Conservation (phyloP, 495 filamentous ascomycete genomes). For the Podospora conica region DNA sequence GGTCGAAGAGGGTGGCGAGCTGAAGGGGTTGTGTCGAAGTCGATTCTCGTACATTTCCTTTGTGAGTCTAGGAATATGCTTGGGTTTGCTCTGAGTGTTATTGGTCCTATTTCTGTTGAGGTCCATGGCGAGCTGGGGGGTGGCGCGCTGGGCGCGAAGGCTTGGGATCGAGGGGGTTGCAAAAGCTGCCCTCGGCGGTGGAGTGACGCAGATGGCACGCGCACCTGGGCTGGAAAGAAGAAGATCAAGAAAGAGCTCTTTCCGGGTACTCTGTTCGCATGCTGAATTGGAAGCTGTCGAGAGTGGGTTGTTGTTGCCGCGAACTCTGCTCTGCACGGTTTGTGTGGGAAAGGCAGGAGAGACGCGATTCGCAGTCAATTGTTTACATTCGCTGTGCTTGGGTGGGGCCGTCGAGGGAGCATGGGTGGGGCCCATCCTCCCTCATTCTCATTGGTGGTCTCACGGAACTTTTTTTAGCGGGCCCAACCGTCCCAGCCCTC, state of each 20-base stretch:
- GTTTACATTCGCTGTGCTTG: constrained; percentile 10
- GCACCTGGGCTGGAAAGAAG: background rate
- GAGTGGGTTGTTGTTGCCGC: background rate
- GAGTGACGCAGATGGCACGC: background rate
- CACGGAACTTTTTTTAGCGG: background rate
- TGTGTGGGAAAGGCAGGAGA: background rate
- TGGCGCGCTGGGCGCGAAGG: constrained; percentile 22
- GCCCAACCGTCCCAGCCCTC: background rate
- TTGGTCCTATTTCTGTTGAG: constrained; percentile 28
- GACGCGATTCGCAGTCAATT: constrained; percentile 3
- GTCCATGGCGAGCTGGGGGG: constrained; percentile 24
- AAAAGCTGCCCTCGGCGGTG: background rate
- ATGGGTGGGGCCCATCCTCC: background rate
- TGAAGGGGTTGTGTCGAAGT: constrained; percentile 40
- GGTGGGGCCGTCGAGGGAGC: constrained; percentile 2
- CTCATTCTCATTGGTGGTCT: background rate
- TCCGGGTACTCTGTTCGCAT: background rate
- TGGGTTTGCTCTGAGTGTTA: constrained; percentile 22
- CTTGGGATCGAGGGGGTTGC: background rate
- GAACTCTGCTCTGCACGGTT: background rate
- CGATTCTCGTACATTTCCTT: constrained; percentile 33
- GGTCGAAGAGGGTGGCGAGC: constrained; percentile 46
- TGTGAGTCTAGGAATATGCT: constrained; percentile 32
- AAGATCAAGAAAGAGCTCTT: constrained; percentile 4
- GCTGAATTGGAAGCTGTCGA: background rate